Conservation (phyloP, 1,284 basidiomycete species). For the Fistulinella cinereoalba region DNA sequence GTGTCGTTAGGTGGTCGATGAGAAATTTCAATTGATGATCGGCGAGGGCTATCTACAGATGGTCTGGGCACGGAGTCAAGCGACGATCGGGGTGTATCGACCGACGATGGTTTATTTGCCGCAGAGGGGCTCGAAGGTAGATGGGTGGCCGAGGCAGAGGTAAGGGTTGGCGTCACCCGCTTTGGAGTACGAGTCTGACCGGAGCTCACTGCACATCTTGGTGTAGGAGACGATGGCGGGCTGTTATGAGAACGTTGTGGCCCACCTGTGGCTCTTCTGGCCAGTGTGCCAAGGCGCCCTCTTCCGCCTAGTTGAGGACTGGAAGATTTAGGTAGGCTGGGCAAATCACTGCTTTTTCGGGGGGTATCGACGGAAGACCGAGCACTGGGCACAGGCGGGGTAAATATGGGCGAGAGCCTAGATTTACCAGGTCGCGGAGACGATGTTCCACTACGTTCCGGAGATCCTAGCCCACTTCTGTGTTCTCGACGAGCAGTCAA, state of each 20-base stretch:
- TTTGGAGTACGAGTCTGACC: slow-evolving; percentile 36
- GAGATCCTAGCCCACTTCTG: slow-evolving; percentile 16
- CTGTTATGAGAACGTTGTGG: slow-evolving; percentile 40
- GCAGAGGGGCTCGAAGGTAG: slow-evolving; percentile 32
- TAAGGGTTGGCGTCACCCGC: slow-evolving; percentile 34
- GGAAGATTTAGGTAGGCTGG: slow-evolving; percentile 48
- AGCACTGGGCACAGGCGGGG: slow-evolving; percentile 26
- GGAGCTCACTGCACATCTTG: slow-evolving; percentile 41
- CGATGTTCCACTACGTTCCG: slow-evolving; percentile 21
- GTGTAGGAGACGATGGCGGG: slow-evolving; percentile 35
- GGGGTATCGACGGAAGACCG: slow-evolving; percentile 30
- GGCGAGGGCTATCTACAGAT: slow-evolving; percentile 28
- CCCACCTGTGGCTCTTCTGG: slow-evolving; percentile 39
- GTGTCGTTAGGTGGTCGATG: slow-evolving; percentile 30
- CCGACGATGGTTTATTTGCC: slow-evolving; percentile 33
- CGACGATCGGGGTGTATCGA: slow-evolving; percentile 30
- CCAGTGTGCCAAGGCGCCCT: slow-evolving; percentile 37
- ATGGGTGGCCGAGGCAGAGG: slow-evolving; percentile 37
- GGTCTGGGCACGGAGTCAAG: slow-evolving; percentile 11
- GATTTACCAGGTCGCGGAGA: slow-evolving; percentile 29
- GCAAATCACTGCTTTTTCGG: slow-evolving; percentile 37
- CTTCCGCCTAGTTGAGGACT: slow-evolving; percentile 44
- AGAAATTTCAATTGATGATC: slow-evolving; percentile 36
- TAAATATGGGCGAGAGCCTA: slow-evolving; percentile 40
- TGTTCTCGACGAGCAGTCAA: slow-evolving; percentile 36